Base-by-base conservation (phyloP, 257 asterid species). In the Scutellaria galericulata region DNA sequence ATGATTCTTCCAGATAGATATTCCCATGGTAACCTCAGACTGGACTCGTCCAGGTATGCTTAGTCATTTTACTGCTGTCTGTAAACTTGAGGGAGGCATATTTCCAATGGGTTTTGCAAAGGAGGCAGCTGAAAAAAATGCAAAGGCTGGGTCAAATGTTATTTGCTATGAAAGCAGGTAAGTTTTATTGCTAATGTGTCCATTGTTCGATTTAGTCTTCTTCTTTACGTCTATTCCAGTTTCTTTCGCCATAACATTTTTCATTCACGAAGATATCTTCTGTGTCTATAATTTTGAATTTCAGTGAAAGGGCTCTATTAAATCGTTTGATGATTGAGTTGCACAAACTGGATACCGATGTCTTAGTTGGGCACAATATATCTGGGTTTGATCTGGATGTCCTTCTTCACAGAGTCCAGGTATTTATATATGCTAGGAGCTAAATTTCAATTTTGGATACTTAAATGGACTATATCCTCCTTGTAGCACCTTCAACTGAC, bases 321-420 rank as follows among this genome's bases (percentile, higher is more conserved):
- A 92, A 82, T 75, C 95, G 98, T 52, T 72, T 95, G 92, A 83
- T 95, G 98, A 77, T 81, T 73, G 99, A 95, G 84, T 68, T 95
- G 83, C 87, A 87, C 81, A 92, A 88, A 71, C 75, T 95, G 89
- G 99, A 95, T 77, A 83, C 90, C 20, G 99, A 95, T 79, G 96
- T 95, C 79, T 83, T 92, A 73, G 92, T 92, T 76, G 99, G 99
- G 74, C 99, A 95, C 81, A 88, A 90, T 75, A 95, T 95, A 77
- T 95, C 98, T 80, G 98, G 97, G 78, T 95, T 95, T 86, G 99
- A 95, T 84, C 87, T 95, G 83, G 99, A 95, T 75, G 90, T 95
- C 77, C 98, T 95, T 74, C 96, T 95, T 75, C 99, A 95, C 79
- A 90, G 99, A 82, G 87, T 86, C 79, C 99, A 95, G 98, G 99